Evolutionary conservation across 208 protist species (phyloP).

Genomic region (Crithidia thermophila): DNA sequence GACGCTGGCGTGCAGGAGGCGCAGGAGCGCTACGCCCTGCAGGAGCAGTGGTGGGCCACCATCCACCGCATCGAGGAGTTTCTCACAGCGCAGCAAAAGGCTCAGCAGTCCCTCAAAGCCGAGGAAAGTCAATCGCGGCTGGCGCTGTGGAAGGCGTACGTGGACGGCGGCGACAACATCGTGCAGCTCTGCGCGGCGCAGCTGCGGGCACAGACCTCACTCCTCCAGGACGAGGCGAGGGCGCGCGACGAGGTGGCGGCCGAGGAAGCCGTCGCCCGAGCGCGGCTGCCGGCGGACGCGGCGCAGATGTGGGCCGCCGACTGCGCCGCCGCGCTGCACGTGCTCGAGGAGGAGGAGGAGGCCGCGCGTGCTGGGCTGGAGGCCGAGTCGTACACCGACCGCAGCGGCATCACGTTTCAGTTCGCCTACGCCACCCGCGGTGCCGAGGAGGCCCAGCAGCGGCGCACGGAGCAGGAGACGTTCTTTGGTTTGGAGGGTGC

Average conservation of each 20-base stretch:
- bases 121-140: constrained; percentile 30
- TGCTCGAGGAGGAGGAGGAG: constrained; percentile 54
- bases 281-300: constrained; percentile 15
- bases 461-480: constrained; percentile 17
- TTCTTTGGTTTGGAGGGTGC: constrained; percentile 34
- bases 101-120: constrained; percentile 20
- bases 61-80: constrained; percentile 34
- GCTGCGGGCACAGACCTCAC: constrained; percentile 25
- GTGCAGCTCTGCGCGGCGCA: constrained; percentile 33
- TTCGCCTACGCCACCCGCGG: constrained; percentile 17
- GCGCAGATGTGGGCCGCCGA: constrained; percentile 15
- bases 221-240: constrained; percentile 23
- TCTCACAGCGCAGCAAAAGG: constrained; percentile 27
- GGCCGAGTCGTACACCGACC: constrained; percentile 50
- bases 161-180: constrained; percentile 26
- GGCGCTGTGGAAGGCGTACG: constrained; percentile 29
- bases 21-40: constrained; percentile 40
- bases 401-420: constrained; percentile 49
- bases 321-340: constrained; percentile 20
- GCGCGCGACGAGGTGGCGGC: constrained; percentile 20
- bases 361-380: constrained; percentile 42
- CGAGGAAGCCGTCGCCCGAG: constrained; percentile 3
- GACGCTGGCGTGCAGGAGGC: constrained; percentile 48
- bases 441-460: constrained; percentile 13
- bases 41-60: constrained; percentile 39